Evolutionary conservation across 208 protist species (phyloP).

Genomic region (Trypanosoma brucei): DNA sequence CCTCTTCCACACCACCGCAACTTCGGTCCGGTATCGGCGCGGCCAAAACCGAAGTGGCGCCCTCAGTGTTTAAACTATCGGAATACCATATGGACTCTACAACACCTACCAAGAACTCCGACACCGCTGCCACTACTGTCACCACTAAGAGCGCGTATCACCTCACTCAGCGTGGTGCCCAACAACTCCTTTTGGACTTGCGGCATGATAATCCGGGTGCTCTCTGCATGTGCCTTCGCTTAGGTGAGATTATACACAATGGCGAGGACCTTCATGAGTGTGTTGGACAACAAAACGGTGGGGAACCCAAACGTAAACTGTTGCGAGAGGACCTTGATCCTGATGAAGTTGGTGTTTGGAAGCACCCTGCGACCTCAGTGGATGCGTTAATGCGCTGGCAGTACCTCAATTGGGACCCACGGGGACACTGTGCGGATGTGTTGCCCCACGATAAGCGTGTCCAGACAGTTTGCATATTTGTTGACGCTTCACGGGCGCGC

Average conservation of each 20-base stretch:
- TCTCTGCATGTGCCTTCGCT: constrained; percentile 29
- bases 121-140: not conserved
- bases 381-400: constrained; percentile 67
- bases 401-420: constrained; percentile 71
- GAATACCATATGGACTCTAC: not conserved
- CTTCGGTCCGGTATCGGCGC: too few relatives aligned
- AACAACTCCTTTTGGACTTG: constrained; percentile 22
- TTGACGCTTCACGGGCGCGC: constrained; percentile 51
- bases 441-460: constrained; percentile 53
- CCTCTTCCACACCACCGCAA: not conserved
- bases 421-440: constrained; percentile 70
- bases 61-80: not conserved
- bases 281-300: constrained; percentile 2
- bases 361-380: constrained; percentile 11
- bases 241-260: constrained; percentile 6
- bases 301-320: constrained; percentile 23
- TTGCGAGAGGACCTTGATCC: constrained; percentile 53
- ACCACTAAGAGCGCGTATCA: not conserved
- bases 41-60: too few relatives aligned
- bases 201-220: constrained; percentile 16
- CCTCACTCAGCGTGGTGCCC: constrained; percentile 11
- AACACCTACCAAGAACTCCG: not conserved
- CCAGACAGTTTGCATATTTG: constrained; percentile 51
- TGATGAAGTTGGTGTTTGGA: constrained; percentile 64
- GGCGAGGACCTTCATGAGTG: constrained; percentile 1